phyloP scores from a whole-genome alignment of 2,329 filamentous ascomycete genomes.

The Penicillium sclerotiorum region DNA sequence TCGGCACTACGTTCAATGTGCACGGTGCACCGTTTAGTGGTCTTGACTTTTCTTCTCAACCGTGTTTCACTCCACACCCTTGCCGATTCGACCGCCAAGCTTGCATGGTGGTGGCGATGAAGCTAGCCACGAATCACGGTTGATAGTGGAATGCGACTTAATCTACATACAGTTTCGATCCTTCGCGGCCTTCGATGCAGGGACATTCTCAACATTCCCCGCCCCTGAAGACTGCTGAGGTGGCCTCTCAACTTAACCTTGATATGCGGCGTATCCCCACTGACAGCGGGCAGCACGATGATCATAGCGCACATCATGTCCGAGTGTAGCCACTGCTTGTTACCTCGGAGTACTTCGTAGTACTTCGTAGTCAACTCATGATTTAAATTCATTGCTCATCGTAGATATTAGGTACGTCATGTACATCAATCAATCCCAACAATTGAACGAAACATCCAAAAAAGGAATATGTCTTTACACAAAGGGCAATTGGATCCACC shows the following conservation, averaged over 20 bases:
- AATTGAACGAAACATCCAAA: no score
- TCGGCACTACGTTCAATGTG: not conserved
- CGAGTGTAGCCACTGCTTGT: not conserved
- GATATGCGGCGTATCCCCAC: no score
- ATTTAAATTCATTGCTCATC: not conserved
- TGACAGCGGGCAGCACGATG: not conserved
- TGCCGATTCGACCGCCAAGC: constrained; percentile 6
- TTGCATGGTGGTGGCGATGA: constrained; percentile 18
- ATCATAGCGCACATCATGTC: not conserved
- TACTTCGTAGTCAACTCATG: not conserved
- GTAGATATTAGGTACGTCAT: no score
- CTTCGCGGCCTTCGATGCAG: constrained; percentile 5
- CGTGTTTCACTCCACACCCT: constrained; percentile 20
- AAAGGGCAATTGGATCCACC: not conserved
- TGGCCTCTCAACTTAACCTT: no score
- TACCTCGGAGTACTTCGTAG: no score
- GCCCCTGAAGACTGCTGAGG: no score
- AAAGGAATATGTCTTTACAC: no score
- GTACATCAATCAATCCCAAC: not conserved
- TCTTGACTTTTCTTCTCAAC: constrained; percentile 12
- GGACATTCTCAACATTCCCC: no score
- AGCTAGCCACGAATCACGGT: constrained; percentile 6
- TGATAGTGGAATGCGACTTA: not conserved
- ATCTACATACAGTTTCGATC: not conserved
- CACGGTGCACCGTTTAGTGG: constrained; percentile 4